Evolutionary conservation across 2,329 filamentous ascomycete species (phyloP).

Genomic region (Hyphodiscus sp.): DNA sequence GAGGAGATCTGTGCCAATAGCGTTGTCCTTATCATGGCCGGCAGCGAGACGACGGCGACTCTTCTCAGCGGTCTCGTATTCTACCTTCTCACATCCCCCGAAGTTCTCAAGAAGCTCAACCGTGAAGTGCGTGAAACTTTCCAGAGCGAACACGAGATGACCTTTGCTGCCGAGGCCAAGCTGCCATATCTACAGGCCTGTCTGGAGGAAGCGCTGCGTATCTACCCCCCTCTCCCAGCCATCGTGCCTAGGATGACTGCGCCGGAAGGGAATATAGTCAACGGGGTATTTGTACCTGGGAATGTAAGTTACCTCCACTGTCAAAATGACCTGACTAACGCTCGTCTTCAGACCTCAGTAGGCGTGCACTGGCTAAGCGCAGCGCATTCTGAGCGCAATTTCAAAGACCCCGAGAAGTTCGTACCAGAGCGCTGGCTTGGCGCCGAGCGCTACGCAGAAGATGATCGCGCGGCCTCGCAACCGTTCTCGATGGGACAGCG

Average conservation of each 20-base stretch:
- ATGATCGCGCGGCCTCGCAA: slow-evolving; percentile 1
- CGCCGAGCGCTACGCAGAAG: background rate
- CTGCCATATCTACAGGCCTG: too few relatives aligned
- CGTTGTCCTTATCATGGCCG: slow-evolving; percentile 19
- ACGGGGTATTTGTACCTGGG: too few relatives aligned
- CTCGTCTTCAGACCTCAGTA: too few relatives aligned
- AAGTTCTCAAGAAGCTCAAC: slow-evolving; percentile 28
- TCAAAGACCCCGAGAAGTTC: slow-evolving; percentile 1
- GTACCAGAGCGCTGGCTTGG: slow-evolving; percentile 7
- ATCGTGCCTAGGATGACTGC: too few relatives aligned
- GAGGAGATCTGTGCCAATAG: background rate
- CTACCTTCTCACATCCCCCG: slow-evolving; percentile 50
- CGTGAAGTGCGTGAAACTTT: slow-evolving; percentile 37
- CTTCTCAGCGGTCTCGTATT: slow-evolving; percentile 21
- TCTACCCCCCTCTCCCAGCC: too few relatives aligned
- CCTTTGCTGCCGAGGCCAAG: background rate
- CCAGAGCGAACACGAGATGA: slow-evolving; percentile 15
- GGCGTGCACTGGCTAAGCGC: background rate
- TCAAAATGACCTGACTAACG: too few relatives aligned
- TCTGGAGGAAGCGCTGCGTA: too few relatives aligned
- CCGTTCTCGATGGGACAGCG: slow-evolving; percentile 7
- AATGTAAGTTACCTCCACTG: too few relatives aligned
- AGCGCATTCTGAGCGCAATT: slow-evolving; percentile 3
- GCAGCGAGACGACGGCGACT: slow-evolving; percentile 31
- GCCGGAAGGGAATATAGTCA: too few relatives aligned